Evolutionary conservation across 179 eudicot species (phyloP), one percentile per base, ranked within the genome.

Genomic region (Silene noctiflora): DNA sequence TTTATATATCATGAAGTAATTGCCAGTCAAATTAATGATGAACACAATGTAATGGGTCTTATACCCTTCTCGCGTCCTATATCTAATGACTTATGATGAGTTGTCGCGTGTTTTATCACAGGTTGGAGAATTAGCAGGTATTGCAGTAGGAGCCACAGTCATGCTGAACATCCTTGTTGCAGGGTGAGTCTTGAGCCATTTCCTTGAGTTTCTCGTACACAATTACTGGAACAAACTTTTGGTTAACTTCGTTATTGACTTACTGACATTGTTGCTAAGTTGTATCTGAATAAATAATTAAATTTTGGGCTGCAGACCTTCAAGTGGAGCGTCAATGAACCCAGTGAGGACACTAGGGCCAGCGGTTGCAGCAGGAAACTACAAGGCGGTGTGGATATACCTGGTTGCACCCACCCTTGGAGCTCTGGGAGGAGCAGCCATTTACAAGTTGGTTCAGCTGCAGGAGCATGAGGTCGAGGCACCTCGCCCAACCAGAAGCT

Each of bases 101-200:
- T 65, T 81, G 53, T 78, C 75, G 42, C 39, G 56, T 78, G 55
- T 6, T 61, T 78, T 78, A 78, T 14, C 12, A 71, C 76, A 86
- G 88, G 88, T 86, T 25, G 88, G 88, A 62, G 88, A 86, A 75
- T 77, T 86, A 62, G 88, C 88, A 14, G 88, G 88, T 19, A 86
- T 86, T 59, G 88, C 88, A 68, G 88, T 86, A 72, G 88, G 88
- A 67, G 88, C 88, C 19, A 86, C 88, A 11, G 88, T 86, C n/a
- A 81, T 86, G 88, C 79, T 86, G 10, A 86, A 86, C 75, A 83
- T 86, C 29, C 88, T 86, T 58, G 84, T 86, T 63, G 88, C 88
- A 64, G 88, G 88, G 88, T 86, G 67, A 77, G 86, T 82, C 51
- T 33, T 25, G 4, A 31, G 44, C 69, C 77, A 6, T 62, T 72